Evolutionary conservation across 108 stramenopile species (phyloP), one percentile per base, ranked within the genome.

Genomic region (Seminavis robusta): DNA sequence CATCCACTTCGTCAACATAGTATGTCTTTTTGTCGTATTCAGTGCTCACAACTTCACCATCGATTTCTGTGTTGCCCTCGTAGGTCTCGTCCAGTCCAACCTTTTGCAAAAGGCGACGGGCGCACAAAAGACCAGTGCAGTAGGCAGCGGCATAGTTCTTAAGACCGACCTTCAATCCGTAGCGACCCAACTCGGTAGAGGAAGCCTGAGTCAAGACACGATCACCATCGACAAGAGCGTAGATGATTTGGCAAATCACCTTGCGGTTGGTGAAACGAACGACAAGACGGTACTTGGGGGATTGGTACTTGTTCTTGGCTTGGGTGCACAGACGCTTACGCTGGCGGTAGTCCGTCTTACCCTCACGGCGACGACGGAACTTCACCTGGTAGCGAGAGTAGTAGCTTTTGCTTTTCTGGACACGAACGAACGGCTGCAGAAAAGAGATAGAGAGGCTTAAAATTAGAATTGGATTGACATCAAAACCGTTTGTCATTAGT

Each of bases 111-210:
- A 97, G 73, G 62, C 98, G 92, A 63, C 97, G 88, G 44, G 97
- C 97, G 41, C 74, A 63, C 40, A 99, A 90, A 34, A 99, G 88
- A 38, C 98, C 98, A 20, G 98, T 99, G 81, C 95, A 95, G 94
- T 99, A 99, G 46, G 95, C 93, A n/a, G 98, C 98, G 59, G 97
- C 89, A 79, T 98, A 99, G 92, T 98, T 98, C 93, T 99, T 99
- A 29, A 97, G 79, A 67, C 98, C 98, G 45, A 90, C 91, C 47
- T 73, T 76, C 19, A 97, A 71, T 53, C 98, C 98, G 70, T 98
- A 98, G 25, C 97, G 83, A 47, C 74, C 74, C 42, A 99, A 80
- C 74, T 99, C 98, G 26, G 59, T 76, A 41, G 98, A 99, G 39
- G 72, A 67, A 16, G 98, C 95, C 50, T 80, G 73, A 50, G 69